Conservation (phyloP, 371 early-diverging fungal species). For the Dentiscutata heterogama region DNA sequence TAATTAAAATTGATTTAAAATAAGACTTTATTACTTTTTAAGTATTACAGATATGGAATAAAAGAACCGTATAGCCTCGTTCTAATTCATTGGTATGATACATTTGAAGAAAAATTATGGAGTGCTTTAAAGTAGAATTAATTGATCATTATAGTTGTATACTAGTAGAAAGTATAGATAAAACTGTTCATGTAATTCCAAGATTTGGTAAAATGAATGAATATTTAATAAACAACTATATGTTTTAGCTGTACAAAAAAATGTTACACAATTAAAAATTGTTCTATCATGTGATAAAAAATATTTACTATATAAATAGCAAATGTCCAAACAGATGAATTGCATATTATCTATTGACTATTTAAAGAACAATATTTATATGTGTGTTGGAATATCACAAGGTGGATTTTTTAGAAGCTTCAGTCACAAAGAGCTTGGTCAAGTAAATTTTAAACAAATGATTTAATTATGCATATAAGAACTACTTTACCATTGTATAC, state of each 20-base stretch:
- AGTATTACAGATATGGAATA: background rate
- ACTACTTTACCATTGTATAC: too few species aligned
- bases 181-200: background rate
- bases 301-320: too few species aligned
- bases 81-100: background rate
- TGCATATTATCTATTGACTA: too few species aligned
- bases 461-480: too few species aligned
- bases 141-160: background rate
- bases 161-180: background rate
- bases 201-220: conserved; percentile 5
- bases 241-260: background rate
- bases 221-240: conserved; percentile 5
- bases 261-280: too few species aligned
- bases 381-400: too few species aligned
- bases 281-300: too few species aligned
- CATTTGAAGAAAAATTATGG: background rate
- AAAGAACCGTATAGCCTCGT: background rate
- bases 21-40: background rate
- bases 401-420: too few species aligned
- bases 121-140: background rate
- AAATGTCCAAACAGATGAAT: too few species aligned
- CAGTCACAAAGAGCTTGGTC: too few species aligned
- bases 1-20: background rate
- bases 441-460: too few species aligned
- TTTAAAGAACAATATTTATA: too few species aligned